A percentile compares a stretch with the other conserved stretches of the same genome.
These are phyloP conservation scores for Lepidium sativum DNA, from an alignment of 345 rosid species.

Conservation along the genomic window DNA sequence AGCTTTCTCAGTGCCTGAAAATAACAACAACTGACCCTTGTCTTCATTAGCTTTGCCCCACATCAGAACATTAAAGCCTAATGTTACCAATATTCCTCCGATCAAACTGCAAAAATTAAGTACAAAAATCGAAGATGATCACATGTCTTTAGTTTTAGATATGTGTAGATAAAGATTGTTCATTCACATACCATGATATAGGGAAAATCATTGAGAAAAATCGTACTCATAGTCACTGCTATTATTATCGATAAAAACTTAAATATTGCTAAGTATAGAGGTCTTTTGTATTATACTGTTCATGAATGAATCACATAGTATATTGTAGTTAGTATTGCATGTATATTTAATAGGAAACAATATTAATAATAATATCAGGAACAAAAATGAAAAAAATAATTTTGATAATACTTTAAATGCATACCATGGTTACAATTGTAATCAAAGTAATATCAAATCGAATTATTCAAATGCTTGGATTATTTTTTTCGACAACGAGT, in stretches of 20 bases:
- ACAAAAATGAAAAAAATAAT: too few relatives aligned
- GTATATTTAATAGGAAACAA: too few relatives aligned
- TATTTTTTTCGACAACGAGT: constrained; percentile 32
- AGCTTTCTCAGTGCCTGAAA: constrained; percentile 30
- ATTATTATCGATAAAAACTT: constrained; percentile 59
- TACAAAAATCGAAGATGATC: neutral
- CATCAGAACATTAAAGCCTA: constrained; percentile 64
- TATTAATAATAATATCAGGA: too few relatives aligned
- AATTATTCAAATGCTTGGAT: constrained; percentile 52
- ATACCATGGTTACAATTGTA: constrained; percentile 47
- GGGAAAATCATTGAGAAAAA: constrained; percentile 52
- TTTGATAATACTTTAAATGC: neutral
- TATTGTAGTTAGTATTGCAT: constrained; percentile 36
- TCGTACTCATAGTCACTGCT: constrained; percentile 46
- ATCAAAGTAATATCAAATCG: constrained; percentile 38
- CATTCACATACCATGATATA: constrained; percentile 41
- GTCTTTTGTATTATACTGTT: constrained; percentile 51
- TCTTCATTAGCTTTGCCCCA: constrained; percentile 79
- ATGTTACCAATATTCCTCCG: constrained; percentile 52
- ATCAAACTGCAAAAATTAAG: constrained; percentile 35
- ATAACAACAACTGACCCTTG: constrained; percentile 18
- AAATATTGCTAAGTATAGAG: constrained; percentile 53
- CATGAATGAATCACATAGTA: constrained; percentile 39
- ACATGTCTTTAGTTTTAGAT: neutral
- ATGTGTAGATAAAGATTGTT: neutral